A percentile compares a stretch with the other conserved stretches of the same genome.
phyloP scores from a whole-genome alignment of 768 basidiomycete genomes.

The Lactarius quietus region DNA sequence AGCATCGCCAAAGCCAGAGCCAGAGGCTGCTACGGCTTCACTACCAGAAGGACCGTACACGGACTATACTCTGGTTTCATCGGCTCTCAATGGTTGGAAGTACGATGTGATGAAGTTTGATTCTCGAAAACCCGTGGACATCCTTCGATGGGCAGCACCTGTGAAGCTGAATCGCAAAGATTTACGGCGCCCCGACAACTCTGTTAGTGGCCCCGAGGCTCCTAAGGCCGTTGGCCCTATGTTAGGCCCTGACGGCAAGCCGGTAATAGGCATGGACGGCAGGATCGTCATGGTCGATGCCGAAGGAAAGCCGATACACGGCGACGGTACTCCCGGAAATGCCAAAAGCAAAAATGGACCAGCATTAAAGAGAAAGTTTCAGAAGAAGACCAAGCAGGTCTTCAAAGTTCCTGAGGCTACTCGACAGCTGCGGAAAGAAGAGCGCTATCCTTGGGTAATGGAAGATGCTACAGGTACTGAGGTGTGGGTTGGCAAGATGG shows the following conservation, averaged over 20 bases:
- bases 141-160: conserved; percentile 64
- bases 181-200: conserved; percentile 48
- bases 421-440: conserved; percentile 76
- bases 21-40: conserved; percentile 5
- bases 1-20: conserved; percentile 19
- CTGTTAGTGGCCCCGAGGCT: conserved; percentile 32
- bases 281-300: conserved; percentile 78
- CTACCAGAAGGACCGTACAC: conserved; percentile 66
- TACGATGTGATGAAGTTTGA: conserved; percentile 94
- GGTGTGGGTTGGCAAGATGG: conserved; percentile 78
- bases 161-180: conserved; percentile 90
- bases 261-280: conserved; percentile 74
- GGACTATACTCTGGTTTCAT: conserved; percentile 78
- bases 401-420: conserved; percentile 76
- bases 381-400: conserved; percentile 81
- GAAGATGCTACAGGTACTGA: conserved; percentile 73
- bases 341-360: conserved; percentile 38
- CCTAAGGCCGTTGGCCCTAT: conserved; percentile 62
- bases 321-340: conserved; percentile 37
- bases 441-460: conserved; percentile 89
- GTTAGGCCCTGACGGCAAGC: conserved; percentile 81
- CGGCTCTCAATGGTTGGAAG: conserved; percentile 80
- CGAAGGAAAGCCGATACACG: conserved; percentile 67
- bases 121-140: conserved; percentile 66
- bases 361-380: conserved; percentile 62